Percentiles rank a stretch among this genome's conserved stretches.
Conservation (phyloP, 805 yeast species). For the Blastobotrys muscicola region DNA sequence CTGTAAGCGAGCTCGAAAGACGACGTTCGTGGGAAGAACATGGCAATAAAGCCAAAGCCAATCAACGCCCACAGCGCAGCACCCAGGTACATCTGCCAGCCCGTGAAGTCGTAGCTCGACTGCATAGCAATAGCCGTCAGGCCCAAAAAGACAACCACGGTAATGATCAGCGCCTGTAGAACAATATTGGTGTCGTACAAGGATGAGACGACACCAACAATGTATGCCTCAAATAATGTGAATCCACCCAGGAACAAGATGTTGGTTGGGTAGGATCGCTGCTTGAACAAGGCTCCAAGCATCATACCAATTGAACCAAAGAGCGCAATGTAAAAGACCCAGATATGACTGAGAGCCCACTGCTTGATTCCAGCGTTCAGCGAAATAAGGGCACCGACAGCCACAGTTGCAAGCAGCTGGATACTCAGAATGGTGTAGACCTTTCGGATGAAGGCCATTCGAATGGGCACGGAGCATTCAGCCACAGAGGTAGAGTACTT, state of each 20-base stretch:
- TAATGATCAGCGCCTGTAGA: slow-evolving; percentile 60
- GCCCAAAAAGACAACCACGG: slow-evolving; percentile 64
- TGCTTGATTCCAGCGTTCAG: slow-evolving; percentile 35
- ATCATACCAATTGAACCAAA: slow-evolving; percentile 55
- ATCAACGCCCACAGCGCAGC: slow-evolving; percentile 57
- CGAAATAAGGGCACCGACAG: slow-evolving; percentile 44
- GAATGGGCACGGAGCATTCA: slow-evolving; percentile 63
- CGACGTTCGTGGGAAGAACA: slow-evolving; percentile 55
- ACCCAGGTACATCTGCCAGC: slow-evolving; percentile 52
- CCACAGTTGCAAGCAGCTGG: slow-evolving; percentile 56
- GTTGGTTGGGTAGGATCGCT: slow-evolving; percentile 61
- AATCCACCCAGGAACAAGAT: slow-evolving; percentile 51
- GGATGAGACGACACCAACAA: slow-evolving; percentile 58
- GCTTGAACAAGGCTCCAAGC: slow-evolving; percentile 53
- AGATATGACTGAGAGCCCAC: slow-evolving; percentile 50
- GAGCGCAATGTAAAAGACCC: slow-evolving; percentile 49
- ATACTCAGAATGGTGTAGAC: slow-evolving; percentile 63
- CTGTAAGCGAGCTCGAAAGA: slow-evolving; percentile 59
- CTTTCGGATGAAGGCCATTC: slow-evolving; percentile 68
- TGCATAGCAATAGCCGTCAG: slow-evolving; percentile 70
- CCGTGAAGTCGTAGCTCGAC: slow-evolving; percentile 62
- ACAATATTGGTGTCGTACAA: slow-evolving; percentile 54
- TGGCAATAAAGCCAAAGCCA: slow-evolving; percentile 59
- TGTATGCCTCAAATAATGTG: slow-evolving; percentile 66
- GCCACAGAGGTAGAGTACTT: slow-evolving; percentile 71